These are phyloP conservation scores for Malassezia brasiliensis DNA, from an alignment of 1,284 basidiomycete species.

Conservation along the genomic window DNA sequence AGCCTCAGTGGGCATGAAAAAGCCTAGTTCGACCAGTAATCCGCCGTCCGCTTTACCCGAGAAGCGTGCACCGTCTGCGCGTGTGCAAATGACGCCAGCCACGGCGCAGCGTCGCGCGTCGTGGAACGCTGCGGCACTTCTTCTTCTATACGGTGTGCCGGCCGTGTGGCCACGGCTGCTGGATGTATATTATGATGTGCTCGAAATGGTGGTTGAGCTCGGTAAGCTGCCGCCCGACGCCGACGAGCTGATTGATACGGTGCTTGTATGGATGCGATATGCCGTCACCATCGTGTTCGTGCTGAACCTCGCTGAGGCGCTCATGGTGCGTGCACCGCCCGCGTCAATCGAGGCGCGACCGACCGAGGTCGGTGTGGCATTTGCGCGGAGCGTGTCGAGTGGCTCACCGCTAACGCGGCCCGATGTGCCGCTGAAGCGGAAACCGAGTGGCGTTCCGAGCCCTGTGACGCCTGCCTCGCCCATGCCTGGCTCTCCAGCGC, in stretches of 20 bases:
- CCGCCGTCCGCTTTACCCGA: background rate
- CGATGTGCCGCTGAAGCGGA: background rate
- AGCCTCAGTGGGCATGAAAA: too few species aligned
- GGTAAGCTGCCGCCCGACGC: background rate
- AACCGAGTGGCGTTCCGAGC: background rate
- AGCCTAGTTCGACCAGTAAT: too few species aligned
- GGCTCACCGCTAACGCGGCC: conserved; percentile 4
- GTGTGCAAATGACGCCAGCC: conserved; percentile 4
- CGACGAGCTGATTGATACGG: conserved; percentile 14
- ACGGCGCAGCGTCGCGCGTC: conserved; percentile 14
- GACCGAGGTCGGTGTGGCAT: conserved; percentile 9
- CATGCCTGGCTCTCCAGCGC: background rate
- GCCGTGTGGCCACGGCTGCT: conserved; percentile 2
- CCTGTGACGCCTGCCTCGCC: conserved; percentile 10
- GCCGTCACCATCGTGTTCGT: conserved; percentile 13
- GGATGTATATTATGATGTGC: conserved; percentile 9
- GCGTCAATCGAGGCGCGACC: background rate
- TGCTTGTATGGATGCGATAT: conserved; percentile 9
- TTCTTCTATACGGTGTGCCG: conserved; percentile 3
- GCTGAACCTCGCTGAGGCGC: conserved; percentile 11
- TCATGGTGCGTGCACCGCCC: background rate
- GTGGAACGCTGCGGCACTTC: conserved; percentile 10
- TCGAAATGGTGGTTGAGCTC: conserved; percentile 2
- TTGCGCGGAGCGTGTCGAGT: conserved; percentile 13
- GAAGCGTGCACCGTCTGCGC: background rate